Evolutionary conservation across 768 basidiomycete species (phyloP).

Genomic region (Boletus barrowsii): DNA sequence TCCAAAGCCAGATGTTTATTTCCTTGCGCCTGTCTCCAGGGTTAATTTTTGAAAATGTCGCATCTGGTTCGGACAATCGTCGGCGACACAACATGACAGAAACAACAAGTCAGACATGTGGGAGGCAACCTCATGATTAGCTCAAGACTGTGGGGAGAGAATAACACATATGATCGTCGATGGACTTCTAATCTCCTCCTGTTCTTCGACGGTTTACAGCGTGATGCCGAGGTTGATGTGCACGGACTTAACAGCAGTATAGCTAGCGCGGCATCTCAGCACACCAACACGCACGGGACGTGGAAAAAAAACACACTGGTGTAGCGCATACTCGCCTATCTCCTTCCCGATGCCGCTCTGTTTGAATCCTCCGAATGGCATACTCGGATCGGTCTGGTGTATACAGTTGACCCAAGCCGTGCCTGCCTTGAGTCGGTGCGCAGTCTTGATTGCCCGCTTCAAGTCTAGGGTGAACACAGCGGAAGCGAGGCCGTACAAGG

Average conservation of each 20-base stretch:
- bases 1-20: too few relatives aligned
- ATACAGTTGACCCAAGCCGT: conserved; percentile 62
- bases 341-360: conserved; percentile 80
- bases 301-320: conserved; percentile 52
- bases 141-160: too few relatives aligned
- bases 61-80: too few relatives aligned
- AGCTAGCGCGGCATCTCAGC: conserved; percentile 5
- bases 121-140: too few relatives aligned
- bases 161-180: not conserved
- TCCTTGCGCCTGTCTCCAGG: too few relatives aligned
- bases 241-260: conserved; percentile 22
- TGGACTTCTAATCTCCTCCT: not conserved
- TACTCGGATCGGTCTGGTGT: conserved; percentile 31
- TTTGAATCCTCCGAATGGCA: conserved; percentile 88
- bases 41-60: too few relatives aligned
- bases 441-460: conserved; percentile 67
- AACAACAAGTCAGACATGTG: too few relatives aligned
- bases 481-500: conserved; percentile 81
- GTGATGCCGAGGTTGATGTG: conserved; percentile 47
- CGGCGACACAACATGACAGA: too few relatives aligned
- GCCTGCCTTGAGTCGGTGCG: conserved; percentile 76
- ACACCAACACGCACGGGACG: not conserved
- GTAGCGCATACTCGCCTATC: conserved; percentile 70
- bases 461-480: conserved; percentile 83
- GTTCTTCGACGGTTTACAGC: conserved; percentile 6